Percentiles rank a stretch among this genome's conserved stretches.
These are phyloP conservation scores for Venturia nashicola DNA, from an alignment of 2,329 filamentous ascomycete genomes.

Conservation along the genomic window DNA sequence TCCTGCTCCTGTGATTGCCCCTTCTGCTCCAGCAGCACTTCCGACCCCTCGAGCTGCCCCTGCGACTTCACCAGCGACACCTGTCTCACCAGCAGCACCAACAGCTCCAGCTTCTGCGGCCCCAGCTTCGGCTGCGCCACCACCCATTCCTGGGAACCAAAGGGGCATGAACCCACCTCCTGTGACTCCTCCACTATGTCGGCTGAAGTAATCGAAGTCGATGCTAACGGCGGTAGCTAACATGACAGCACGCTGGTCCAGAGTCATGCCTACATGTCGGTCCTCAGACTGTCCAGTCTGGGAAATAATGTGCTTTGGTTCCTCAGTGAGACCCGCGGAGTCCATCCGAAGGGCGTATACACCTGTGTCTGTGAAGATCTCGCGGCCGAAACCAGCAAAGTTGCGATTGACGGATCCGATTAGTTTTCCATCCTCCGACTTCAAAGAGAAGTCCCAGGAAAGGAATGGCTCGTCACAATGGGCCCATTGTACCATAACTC, in stretches of 20 bases:
- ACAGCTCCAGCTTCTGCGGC: constrained; percentile 23
- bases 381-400: constrained; percentile 49
- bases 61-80: constrained; percentile 23
- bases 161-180: constrained; percentile 38
- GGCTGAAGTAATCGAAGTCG: constrained; percentile 57
- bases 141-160: constrained; percentile 31
- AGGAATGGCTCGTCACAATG: constrained; percentile 50
- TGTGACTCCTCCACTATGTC: constrained; percentile 36
- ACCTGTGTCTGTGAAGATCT: constrained; percentile 54
- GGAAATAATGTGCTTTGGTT: constrained; percentile 26
- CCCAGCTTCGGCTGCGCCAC: constrained; percentile 26
- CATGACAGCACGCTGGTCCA: constrained; percentile 55
- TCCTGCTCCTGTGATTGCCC: constrained; percentile 24
- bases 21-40: constrained; percentile 23
- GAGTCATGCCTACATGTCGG: constrained; percentile 41
- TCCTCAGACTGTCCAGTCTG: constrained; percentile 21
- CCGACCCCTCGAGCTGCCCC: constrained; percentile 26
- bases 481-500: constrained; percentile 47
- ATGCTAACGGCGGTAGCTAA: constrained; percentile 52
- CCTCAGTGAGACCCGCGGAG: constrained; percentile 37
- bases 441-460: constrained; percentile 52
- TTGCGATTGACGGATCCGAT: constrained; percentile 53
- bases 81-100: constrained; percentile 19
- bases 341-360: constrained; percentile 55
- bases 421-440: constrained; percentile 33